These are phyloP conservation scores for Ceratorhiza oryzae-sativae DNA, from an alignment of 1,284 basidiomycete species.

Conservation along the genomic window DNA sequence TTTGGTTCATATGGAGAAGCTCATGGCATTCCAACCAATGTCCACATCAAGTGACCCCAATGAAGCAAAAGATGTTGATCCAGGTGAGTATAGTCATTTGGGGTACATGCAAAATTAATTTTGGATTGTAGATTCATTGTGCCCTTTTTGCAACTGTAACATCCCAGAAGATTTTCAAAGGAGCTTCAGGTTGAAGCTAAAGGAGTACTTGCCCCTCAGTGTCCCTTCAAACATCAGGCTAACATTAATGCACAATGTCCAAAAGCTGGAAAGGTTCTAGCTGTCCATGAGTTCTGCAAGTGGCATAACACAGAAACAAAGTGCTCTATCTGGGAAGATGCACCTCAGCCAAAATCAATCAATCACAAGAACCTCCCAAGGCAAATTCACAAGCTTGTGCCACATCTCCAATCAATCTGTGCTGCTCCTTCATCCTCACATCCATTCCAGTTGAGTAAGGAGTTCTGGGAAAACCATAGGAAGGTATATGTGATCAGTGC, in stretches of 20 bases:
- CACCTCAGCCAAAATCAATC: not conserved
- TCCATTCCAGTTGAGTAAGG: not conserved
- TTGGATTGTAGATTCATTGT: not conserved
- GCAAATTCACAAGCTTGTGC: not conserved
- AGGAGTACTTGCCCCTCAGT: not conserved
- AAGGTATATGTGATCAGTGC: not conserved
- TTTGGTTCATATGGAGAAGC: not conserved
- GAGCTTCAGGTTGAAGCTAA: not conserved
- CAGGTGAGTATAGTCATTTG: not conserved
- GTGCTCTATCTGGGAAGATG: not conserved
- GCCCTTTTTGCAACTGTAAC: not conserved
- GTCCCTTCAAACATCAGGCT: not conserved
- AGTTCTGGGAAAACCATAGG: not conserved
- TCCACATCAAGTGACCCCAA: not conserved
- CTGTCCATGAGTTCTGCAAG: not conserved
- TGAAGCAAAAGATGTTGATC: not conserved
- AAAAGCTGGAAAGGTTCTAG: not conserved
- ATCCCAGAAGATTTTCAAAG: not conserved
- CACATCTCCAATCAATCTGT: not conserved
- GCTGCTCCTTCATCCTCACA: not conserved
- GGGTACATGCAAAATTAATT: not conserved
- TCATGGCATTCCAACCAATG: not conserved
- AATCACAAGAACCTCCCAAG: not conserved
- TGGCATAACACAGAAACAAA: not conserved
- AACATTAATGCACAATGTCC: not conserved